Evolutionary conservation across 2,329 filamentous ascomycete genomes (phyloP).

Genomic region (Talaromyces sp.): DNA sequence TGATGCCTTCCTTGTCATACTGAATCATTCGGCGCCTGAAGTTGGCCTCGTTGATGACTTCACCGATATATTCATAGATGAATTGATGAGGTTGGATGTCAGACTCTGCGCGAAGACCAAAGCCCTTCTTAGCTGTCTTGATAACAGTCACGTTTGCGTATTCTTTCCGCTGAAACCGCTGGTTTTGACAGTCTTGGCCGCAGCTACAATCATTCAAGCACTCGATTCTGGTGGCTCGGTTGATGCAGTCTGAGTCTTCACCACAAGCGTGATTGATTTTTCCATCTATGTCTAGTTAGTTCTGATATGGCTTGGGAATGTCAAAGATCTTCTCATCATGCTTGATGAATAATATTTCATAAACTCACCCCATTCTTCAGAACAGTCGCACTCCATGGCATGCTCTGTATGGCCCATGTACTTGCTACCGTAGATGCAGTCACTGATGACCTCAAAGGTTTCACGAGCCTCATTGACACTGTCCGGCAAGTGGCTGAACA

Average conservation of each 20-base stretch:
- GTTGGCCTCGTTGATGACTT: constrained; percentile 89
- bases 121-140: constrained; percentile 97
- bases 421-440: constrained; percentile 89
- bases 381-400: constrained; percentile 92
- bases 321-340: not conserved
- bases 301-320: constrained; percentile 2
- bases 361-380: constrained; percentile 85
- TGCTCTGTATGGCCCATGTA: constrained; percentile 87
- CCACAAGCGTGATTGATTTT: constrained; percentile 78
- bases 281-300: constrained; percentile 48
- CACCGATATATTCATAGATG: constrained; percentile 96
- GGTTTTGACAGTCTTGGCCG: constrained; percentile 83
- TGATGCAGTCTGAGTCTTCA: constrained; percentile 97
- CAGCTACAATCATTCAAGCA: constrained; percentile 86
- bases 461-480: constrained; percentile 70
- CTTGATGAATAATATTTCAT: not conserved
- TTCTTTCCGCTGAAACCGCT: constrained; percentile 85
- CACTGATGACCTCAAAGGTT: constrained; percentile 75
- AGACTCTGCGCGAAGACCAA: constrained; percentile 77
- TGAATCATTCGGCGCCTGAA: constrained; percentile 88
- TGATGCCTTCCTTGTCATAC: constrained; percentile 94
- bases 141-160: constrained; percentile 92
- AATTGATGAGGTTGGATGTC: constrained; percentile 81
- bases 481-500: constrained; percentile 75
- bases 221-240: constrained; percentile 96